Evolutionary conservation across 2,329 filamentous ascomycete genomes (phyloP).

Genomic region (Alternaria sp.): DNA sequence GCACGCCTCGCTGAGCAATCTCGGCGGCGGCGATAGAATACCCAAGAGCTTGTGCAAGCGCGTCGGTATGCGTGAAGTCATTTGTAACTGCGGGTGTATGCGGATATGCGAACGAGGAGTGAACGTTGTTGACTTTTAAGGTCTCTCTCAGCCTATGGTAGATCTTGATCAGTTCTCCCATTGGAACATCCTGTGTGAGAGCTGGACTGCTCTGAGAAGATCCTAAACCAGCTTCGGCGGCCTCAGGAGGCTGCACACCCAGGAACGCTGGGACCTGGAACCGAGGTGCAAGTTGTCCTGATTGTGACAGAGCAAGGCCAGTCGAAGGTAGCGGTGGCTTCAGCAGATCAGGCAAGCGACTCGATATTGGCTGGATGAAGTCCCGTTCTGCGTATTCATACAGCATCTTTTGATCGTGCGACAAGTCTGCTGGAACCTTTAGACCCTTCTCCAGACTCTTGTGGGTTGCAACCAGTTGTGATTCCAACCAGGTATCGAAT

Average conservation of each 20-base stretch:
- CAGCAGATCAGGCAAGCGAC: constrained; percentile 45
- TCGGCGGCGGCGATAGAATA: constrained; percentile 88
- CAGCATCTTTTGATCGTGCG: constrained; percentile 57
- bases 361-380: constrained; percentile 59
- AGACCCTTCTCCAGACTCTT: constrained; percentile 49
- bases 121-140: constrained; percentile 58
- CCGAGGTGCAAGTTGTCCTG: constrained; percentile 16
- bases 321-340: constrained; percentile 28
- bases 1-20: constrained; percentile 87
- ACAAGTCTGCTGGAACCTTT: constrained; percentile 33
- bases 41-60: constrained; percentile 71
- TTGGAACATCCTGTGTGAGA: constrained; percentile 30
- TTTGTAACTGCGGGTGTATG: constrained; percentile 51
- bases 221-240: constrained; percentile 27
- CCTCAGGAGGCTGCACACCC: constrained; percentile 30
- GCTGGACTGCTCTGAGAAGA: constrained; percentile 30
- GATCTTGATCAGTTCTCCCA: constrained; percentile 59
- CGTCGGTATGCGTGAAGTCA: constrained; percentile 62
- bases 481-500: constrained; percentile 74
- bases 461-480: constrained; percentile 60
- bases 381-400: constrained; percentile 58
- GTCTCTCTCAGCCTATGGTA: constrained; percentile 64
- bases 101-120: constrained; percentile 54
- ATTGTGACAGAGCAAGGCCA: constrained; percentile 14
- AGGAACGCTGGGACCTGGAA: constrained; percentile 44